phyloP scores from a whole-genome alignment of 805 yeast species.

The Torulaspora gathmanii region DNA sequence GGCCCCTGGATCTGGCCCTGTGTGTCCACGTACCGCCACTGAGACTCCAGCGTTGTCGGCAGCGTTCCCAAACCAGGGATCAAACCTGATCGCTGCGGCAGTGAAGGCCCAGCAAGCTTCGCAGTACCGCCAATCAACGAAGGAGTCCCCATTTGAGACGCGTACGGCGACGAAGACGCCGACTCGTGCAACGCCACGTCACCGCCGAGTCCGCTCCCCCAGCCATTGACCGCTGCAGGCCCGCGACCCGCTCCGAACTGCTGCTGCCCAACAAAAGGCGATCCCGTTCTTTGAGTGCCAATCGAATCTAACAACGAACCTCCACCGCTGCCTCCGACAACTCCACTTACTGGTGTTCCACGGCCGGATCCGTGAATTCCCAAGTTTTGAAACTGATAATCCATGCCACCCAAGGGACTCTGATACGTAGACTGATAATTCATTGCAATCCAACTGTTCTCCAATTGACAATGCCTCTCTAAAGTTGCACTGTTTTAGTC shows the following conservation, averaged over 20 bases:
- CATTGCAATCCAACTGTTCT: slow-evolving; percentile 9
- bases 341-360: slow-evolving; percentile 1
- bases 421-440: slow-evolving; percentile 18
- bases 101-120: slow-evolving; percentile 3
- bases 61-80: background rate
- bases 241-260: slow-evolving; percentile 1
- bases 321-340: background rate
- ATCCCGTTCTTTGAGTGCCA: slow-evolving; percentile 25
- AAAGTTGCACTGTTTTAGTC: too few relatives aligned
- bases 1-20: slow-evolving; percentile 79
- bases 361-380: slow-evolving; percentile 7
- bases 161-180: slow-evolving; percentile 13
- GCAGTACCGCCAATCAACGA: slow-evolving; percentile 6
- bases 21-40: slow-evolving; percentile 75
- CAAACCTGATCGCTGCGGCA: background rate
- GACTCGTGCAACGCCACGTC: slow-evolving; percentile 8
- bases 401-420: slow-evolving; percentile 20
- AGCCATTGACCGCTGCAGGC: slow-evolving; percentile 1
- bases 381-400: slow-evolving; percentile 19
- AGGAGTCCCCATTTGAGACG: slow-evolving; percentile 14
- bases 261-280: slow-evolving; percentile 21
- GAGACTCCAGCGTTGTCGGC: slow-evolving; percentile 39
- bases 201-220: background rate
- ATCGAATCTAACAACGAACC: slow-evolving; percentile 23
- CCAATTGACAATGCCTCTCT: background rate